These are phyloP conservation scores for Fonsecaea erecta DNA, from an alignment of 2,329 filamentous ascomycete species.

Conservation along the genomic window DNA sequence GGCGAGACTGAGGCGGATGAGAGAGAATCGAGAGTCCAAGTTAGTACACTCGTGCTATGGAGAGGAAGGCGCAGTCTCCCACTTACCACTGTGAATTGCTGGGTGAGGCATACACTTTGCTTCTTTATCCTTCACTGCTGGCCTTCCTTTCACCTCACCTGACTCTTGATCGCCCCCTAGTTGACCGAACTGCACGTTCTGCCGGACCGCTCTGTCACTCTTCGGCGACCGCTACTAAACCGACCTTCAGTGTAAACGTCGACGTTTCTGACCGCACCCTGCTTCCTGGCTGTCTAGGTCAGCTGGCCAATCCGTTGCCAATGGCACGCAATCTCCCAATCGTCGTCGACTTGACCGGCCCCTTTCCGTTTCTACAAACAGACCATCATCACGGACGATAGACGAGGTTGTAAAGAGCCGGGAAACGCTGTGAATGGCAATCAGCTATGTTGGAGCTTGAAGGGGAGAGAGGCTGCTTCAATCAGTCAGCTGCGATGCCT, in stretches of 20 bases:
- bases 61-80: not conserved
- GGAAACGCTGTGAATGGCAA: not conserved
- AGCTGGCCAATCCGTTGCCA: not conserved
- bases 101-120: not conserved
- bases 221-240: not conserved
- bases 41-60: not conserved
- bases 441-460: not conserved
- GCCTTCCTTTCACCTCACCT: conserved; percentile 4
- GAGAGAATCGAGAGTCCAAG: not conserved
- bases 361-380: not conserved
- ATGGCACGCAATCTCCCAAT: not conserved
- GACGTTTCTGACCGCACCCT: not conserved
- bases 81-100: conserved; percentile 10
- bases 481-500: conserved; percentile 3
- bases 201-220: not conserved
- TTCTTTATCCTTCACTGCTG: not conserved
- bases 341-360: not conserved
- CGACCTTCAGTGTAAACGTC: not conserved
- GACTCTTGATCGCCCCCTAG: not conserved
- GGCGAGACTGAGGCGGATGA: not conserved
- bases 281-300: not conserved
- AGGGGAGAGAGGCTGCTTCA: not conserved
- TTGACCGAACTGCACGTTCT: not conserved
- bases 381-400: not conserved
- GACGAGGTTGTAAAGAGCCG: not conserved